Evolutionary conservation across 2,329 filamentous ascomycete genomes (phyloP).

Genomic region (Colletotrichum tanaceti): DNA sequence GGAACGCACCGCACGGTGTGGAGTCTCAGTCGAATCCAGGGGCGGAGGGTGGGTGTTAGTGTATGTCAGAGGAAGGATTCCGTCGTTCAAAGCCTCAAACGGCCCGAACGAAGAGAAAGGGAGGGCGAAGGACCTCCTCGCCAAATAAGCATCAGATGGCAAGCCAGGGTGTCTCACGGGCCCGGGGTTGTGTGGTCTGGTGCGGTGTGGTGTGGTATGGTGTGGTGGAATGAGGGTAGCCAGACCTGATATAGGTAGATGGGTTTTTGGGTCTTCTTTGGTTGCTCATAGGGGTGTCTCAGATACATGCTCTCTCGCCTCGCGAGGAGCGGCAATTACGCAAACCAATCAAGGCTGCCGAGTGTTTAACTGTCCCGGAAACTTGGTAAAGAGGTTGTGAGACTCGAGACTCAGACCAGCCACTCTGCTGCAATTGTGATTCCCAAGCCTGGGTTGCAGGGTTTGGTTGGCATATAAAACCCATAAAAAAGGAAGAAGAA

Average conservation of each 20-base stretch:
- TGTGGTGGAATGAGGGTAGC: not conserved
- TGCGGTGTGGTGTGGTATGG: not conserved
- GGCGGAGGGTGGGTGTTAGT: too few species aligned
- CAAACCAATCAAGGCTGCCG: constrained; percentile 26
- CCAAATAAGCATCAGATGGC: not conserved
- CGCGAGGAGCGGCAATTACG: constrained; percentile 1
- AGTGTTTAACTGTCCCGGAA: constrained; percentile 25
- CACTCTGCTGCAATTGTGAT: constrained; percentile 13
- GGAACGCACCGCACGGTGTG: not conserved
- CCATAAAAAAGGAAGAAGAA: constrained; percentile 2
- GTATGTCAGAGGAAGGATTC: not conserved
- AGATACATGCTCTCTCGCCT: constrained; percentile 26
- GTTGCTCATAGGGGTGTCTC: constrained; percentile 32
- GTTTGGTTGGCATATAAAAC: too few species aligned
- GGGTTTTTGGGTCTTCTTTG: too few species aligned
- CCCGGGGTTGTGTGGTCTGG: too few species aligned
- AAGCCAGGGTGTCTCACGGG: not conserved
- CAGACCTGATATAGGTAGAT: constrained; percentile 30
- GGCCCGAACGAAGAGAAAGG: not conserved
- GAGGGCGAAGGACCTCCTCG: not conserved
- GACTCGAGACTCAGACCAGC: constrained; percentile 3
- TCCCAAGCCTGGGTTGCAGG: constrained; percentile 7
- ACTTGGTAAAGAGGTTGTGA: constrained; percentile 10
- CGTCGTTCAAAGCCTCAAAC: not conserved
- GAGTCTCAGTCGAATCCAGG: not conserved